Evolutionary conservation across 495 filamentous ascomycete genomes (phyloP), one percentile per base, ranked within the genome.

Genomic region (Peziza echinospora): DNA sequence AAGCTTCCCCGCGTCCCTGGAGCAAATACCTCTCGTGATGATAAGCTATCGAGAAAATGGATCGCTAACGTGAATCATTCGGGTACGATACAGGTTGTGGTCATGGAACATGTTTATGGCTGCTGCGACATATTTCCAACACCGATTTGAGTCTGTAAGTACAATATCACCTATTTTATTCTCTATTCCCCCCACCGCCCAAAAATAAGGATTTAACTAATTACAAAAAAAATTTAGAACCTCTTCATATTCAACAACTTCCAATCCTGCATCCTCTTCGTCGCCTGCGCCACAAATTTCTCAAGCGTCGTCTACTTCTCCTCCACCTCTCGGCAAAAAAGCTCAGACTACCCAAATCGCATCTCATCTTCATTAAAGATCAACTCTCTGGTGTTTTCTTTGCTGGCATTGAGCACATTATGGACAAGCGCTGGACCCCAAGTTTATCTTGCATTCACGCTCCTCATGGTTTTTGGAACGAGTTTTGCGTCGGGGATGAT

Each of bases 31-130:
- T 40, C 11, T 34, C 16, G 19, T 8, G 2, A 4, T 43, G 22
- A 13, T 19, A 21, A 21, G 13, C 6, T 19, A 24, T 22, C 22
- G 9, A 23, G 17, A 19, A 17, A 24, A n/a, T n/a, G n/a, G n/a
- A n/a, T n/a, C n/a, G n/a, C 24, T 41, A 41, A 44, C 28, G 39
- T 41, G n/a, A 43, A 42, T 50, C 24, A n/a, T n/a, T n/a, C 53
- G 49, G 43, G 55, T 47, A 21, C 47, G 24, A 25, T 37, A 23
- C 21, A 62, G 45, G 54, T 53, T 48, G 9, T 54, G 30, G 45
- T 49, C 49, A 46, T 93, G 86, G 86, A 96, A 93, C 66, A 93
- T 93, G 87, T 93, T 96, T 66, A 73, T 99, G 50, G 89, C 91
- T 16, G 85, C 86, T 7, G 82, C 82, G 10, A 82, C 86, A 6